Evolutionary conservation across 805 yeast species (phyloP), one percentile per base, ranked within the genome.

Genomic region (Saccharomycopsis vini): DNA sequence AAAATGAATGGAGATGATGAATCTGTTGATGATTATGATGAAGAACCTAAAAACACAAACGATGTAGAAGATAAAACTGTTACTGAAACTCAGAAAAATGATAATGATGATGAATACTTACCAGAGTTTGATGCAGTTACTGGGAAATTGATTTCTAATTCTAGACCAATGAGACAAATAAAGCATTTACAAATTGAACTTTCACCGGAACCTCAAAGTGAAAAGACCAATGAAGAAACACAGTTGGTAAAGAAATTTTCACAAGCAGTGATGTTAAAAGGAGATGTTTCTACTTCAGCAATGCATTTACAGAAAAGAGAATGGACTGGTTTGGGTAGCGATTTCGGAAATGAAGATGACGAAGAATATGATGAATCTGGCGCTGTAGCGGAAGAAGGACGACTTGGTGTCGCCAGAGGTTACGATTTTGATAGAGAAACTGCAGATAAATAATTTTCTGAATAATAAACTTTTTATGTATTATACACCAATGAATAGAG

Each of bases 241-340:
- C 68, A 68, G 4, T 57, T 84, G 45, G 79, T 78, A 16, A 66
- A 77, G 55, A 71, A 70, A 52, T 69, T 79, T 46, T 67, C 86
- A 7, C 63, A 72, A 43, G 63, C 79, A 2, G 69, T 89, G 3
- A 69, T 82, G 0, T 75, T 89, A 44, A 77, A 77, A 44, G 78
- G 79, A 34, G 85, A 96, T 0, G 81, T 86, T 0, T 88, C 97
- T 0, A 89, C 97, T 0, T 86, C 97, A 0, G 97, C 96, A 0
- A 67, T 70, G 5, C 72, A 72, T 49, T 66, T 90, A 41, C 95
- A 87, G 54, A 68, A 67, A 10, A 73, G 90, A 54, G 64, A 68
- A 22, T 90, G 97, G 97, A 75, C 79, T 0, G 98, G 98, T 0
- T 66, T 90, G 28, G 98, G 97, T 1, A 81, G 92, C 47, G 97